Base-by-base conservation (phyloP, 257 asterid genomes). In the Craterostigma plantagineum region DNA sequence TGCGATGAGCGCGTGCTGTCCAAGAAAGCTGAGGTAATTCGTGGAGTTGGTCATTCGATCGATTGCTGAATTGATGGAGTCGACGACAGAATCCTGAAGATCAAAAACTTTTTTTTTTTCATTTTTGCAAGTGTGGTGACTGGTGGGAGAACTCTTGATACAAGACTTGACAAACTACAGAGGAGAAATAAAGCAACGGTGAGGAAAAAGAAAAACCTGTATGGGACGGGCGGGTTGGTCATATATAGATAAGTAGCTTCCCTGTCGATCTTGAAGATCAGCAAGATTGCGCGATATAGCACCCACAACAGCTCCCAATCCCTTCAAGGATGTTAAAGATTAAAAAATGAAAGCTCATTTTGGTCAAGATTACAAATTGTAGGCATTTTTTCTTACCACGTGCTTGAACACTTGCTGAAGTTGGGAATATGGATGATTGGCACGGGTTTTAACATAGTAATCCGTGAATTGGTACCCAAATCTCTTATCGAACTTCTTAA, bases 231-330 rank as follows among this genome's bases (percentile, higher is more conserved):
- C 59, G 38, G 92, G 92, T 64, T 71, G 68, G 46, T 78, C 92
- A 57, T 78, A 78, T 40, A 78, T 78, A 3, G 92, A 78, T 47
- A 78, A 66, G 59, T 74, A 78, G 63, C 92, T 74, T 33, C 92
- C 85, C 50, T 74, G 81, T 49, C 78, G 65, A 49, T 68, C 81
- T 67, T 78, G 76, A 56, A 78, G 79, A 55, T 78, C 92, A 10
- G 76, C 77, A 49, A 78, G 76, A 61, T 78, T 78, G 40, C 86
- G 75, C 18, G 92, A 74, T 61, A 78, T 67, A 38, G 92, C 92
- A 53, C 92, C 92, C 42, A 78, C 81, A 43, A 78, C 92, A 51
- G 92, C 92, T 42, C 92, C 92, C 43, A 78, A 45, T n/a, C 92
- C 92, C 92, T 78, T 64, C 37, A 55, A 48, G 51, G 46, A 54